Conservation (phyloP, 2,329 filamentous ascomycete genomes). For the Seiridium cupressi region DNA sequence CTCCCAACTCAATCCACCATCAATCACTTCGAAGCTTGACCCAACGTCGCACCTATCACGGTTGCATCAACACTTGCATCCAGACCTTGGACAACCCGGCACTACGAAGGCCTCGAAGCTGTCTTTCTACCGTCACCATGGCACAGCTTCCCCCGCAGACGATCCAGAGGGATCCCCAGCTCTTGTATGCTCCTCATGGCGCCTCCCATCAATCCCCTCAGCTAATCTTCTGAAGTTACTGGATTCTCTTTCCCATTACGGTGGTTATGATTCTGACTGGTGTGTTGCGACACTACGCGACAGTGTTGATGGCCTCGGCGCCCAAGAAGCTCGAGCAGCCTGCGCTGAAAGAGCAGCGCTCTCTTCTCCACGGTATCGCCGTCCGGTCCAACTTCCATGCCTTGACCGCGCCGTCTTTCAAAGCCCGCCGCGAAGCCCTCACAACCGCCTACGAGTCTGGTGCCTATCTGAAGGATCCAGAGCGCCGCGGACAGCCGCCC, state of each 20-base stretch:
- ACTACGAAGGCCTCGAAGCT: background rate
- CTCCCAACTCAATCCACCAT: slow-evolving; percentile 2
- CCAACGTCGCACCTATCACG: background rate
- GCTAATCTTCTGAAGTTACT: slow-evolving; percentile 66
- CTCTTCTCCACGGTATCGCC: slow-evolving; percentile 78
- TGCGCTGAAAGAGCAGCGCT: slow-evolving; percentile 81
- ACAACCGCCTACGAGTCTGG: slow-evolving; percentile 81
- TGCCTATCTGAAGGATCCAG: slow-evolving; percentile 84
- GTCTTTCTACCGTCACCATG: slow-evolving; percentile 51
- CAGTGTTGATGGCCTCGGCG: slow-evolving; percentile 79
- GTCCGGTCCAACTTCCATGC: slow-evolving; percentile 80
- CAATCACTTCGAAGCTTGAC: background rate
- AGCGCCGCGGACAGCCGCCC: slow-evolving; percentile 79
- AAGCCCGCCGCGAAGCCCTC: slow-evolving; percentile 75
- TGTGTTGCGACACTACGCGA: slow-evolving; percentile 92
- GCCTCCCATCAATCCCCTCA: background rate
- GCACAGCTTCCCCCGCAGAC: slow-evolving; percentile 84
- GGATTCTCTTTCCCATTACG: slow-evolving; percentile 97
- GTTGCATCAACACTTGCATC: background rate
- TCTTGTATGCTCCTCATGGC: slow-evolving; percentile 68
- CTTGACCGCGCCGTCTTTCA: slow-evolving; percentile 76
- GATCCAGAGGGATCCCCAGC: slow-evolving; percentile 96
- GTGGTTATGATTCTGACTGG: slow-evolving; percentile 97
- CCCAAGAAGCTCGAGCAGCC: slow-evolving; percentile 80
- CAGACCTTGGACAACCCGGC: too few species aligned